phyloP scores from a whole-genome alignment of 441 rosid species.

The Adansonia grandidieri region DNA sequence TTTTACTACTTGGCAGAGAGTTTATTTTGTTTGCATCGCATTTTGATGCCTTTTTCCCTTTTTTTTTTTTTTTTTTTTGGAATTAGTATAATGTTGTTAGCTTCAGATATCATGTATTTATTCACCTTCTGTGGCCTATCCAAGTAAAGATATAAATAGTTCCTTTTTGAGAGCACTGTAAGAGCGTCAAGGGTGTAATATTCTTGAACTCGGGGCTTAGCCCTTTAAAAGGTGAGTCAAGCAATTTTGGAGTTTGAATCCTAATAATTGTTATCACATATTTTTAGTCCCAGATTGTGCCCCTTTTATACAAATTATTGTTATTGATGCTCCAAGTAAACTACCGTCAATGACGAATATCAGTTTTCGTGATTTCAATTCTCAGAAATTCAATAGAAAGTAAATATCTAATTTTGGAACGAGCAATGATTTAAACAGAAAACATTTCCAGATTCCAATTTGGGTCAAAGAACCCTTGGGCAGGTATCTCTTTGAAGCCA shows the following conservation, averaged over 20 bases:
- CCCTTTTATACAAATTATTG: too few species aligned
- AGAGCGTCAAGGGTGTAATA: too few species aligned
- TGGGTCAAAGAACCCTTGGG: background rate
- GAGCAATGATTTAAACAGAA: background rate
- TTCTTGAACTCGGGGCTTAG: background rate
- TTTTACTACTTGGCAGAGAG: slow-evolving; percentile 25
- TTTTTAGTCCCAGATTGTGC: too few species aligned
- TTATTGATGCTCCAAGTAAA: too few species aligned
- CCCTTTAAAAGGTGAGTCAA: too few species aligned
- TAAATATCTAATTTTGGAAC: too few species aligned
- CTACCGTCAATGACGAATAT: too few species aligned
- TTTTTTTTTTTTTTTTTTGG: background rate
- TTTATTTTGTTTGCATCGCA: background rate
- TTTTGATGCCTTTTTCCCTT: background rate
- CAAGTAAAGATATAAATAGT: slow-evolving; percentile 6
- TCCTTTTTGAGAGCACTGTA: background rate
- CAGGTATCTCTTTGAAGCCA: background rate
- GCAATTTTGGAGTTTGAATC: too few species aligned
- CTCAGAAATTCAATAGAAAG: too few species aligned
- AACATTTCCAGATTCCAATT: background rate
- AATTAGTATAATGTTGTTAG: slow-evolving; percentile 22
- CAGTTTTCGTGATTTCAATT: too few species aligned
- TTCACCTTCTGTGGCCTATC: background rate
- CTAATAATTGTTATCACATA: too few species aligned
- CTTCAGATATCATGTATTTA: slow-evolving; percentile 18